A percentile compares a stretch with the other conserved stretches of the same genome.
These are phyloP conservation scores for Penicillium desertorum DNA, from an alignment of 495 filamentous ascomycete species.

Conservation along the genomic window DNA sequence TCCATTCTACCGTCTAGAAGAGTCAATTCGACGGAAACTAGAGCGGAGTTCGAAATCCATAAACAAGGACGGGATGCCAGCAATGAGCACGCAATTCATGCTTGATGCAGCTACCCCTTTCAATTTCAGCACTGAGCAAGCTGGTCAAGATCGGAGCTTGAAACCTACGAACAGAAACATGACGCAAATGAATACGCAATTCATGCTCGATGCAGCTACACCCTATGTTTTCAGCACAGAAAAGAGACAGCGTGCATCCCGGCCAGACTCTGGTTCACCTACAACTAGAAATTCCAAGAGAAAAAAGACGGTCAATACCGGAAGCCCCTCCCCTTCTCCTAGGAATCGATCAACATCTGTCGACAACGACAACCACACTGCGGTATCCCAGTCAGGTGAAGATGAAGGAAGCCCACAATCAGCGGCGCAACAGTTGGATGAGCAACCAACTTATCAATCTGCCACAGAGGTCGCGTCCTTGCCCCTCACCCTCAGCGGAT, in stretches of 20 bases:
- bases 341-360: background rate
- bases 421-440: background rate
- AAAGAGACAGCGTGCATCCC: constrained; percentile 31
- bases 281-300: constrained; percentile 15
- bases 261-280: constrained; percentile 15
- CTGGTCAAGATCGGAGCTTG: constrained; percentile 3
- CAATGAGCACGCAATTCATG: constrained; percentile 52
- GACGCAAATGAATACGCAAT: constrained; percentile 48
- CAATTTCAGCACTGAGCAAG: constrained; percentile 38
- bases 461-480: constrained; percentile 20
- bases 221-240: constrained; percentile 49
- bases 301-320: constrained; percentile 7
- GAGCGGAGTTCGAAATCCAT: constrained; percentile 5
- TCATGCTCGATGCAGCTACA: constrained; percentile 49
- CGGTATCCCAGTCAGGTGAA: constrained; percentile 1
- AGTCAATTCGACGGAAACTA: constrained; percentile 8
- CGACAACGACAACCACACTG: constrained; percentile 13
- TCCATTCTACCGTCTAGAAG: constrained; percentile 32
- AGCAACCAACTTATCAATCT: constrained; percentile 2
- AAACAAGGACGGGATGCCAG: constrained; percentile 24
- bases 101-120: constrained; percentile 52
- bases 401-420: background rate
- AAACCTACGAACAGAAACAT: constrained; percentile 16
- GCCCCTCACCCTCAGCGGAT: constrained; percentile 35
- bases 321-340: background rate